Percentiles rank a stretch among this genome's conserved stretches.
Evolutionary conservation across 176 grass and related monocot species (phyloP).

Genomic region (Eleusine indica): DNA sequence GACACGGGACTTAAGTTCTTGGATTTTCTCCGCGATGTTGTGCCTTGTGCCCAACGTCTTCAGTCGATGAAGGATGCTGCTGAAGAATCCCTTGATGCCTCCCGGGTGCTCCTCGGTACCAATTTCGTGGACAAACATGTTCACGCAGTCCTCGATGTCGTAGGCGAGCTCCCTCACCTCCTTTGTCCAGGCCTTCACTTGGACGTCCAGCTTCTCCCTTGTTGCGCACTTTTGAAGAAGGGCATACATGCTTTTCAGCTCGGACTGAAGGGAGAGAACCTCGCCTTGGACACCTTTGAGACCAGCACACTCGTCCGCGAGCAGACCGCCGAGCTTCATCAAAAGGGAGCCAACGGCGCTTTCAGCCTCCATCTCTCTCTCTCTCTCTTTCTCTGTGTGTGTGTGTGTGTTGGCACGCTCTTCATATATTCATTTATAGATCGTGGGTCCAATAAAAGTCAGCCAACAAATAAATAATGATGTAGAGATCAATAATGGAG

Average conservation of each 20-base stretch:
- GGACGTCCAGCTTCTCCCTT: not conserved
- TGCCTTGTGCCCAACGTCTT: not conserved
- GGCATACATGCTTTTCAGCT: not conserved
- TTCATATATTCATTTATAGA: too few species aligned
- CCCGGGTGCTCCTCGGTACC: not conserved
- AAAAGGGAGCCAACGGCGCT: not conserved
- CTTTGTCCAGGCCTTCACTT: not conserved
- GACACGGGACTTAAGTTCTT: not conserved
- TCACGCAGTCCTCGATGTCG: conserved; percentile 5
- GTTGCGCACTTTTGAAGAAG: not conserved
- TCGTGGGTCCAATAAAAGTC: too few species aligned
- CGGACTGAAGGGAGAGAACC: not conserved
- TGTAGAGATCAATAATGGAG: too few species aligned
- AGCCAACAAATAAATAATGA: too few species aligned
- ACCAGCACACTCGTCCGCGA: not conserved
- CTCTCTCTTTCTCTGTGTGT: too few species aligned
- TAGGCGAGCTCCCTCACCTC: not conserved
- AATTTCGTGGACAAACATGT: not conserved
- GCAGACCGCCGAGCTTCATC: not conserved
- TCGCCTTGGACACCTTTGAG: not conserved
- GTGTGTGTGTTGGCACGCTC: too few species aligned
- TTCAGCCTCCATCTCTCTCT: not conserved
- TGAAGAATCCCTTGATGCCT: not conserved
- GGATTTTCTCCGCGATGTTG: not conserved
- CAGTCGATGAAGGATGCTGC: not conserved